Percentiles rank a stretch among this genome's conserved stretches.
Evolutionary conservation across 2,329 filamentous ascomycete species (phyloP).

Genomic region (Tolypocladium endophyticum): DNA sequence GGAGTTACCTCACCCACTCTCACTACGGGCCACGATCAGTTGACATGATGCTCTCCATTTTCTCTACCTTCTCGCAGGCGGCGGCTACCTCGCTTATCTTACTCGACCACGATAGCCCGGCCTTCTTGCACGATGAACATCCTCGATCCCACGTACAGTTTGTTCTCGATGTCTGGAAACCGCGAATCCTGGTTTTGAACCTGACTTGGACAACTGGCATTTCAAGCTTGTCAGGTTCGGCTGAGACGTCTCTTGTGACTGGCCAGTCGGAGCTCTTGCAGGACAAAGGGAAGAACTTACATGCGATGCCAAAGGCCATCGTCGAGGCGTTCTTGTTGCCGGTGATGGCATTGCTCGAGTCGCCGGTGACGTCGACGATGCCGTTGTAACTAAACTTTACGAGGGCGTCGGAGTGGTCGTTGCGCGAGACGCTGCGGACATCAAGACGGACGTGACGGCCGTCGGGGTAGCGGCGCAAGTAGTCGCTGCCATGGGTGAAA

Average conservation of each 20-base stretch:
- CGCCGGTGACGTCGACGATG: slow-evolving; percentile 21
- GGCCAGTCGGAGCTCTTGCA: neutral
- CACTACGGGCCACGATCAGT: neutral
- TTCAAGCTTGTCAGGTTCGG: neutral
- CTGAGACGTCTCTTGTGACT: neutral
- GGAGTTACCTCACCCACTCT: too few species aligned
- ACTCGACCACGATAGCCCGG: slow-evolving; percentile 25
- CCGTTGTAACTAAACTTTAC: slow-evolving; percentile 28
- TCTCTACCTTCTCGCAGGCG: neutral
- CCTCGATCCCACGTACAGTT: slow-evolving; percentile 29
- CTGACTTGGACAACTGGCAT: neutral
- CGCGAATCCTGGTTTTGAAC: neutral
- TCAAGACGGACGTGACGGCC: slow-evolving; percentile 26
- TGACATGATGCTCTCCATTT: neutral
- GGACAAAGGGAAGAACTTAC: neutral
- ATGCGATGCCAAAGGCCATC: slow-evolving; percentile 9
- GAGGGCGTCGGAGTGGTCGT: slow-evolving; percentile 14
- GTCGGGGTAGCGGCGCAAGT: slow-evolving; percentile 25
- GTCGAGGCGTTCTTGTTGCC: slow-evolving; percentile 24
- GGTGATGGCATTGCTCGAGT: slow-evolving; percentile 21
- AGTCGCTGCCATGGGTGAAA: slow-evolving; percentile 28
- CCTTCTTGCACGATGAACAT: slow-evolving; percentile 26
- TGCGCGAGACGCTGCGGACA: slow-evolving; percentile 23
- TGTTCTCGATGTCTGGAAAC: slow-evolving; percentile 18
- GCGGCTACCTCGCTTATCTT: slow-evolving; percentile 29